Base-by-base conservation (phyloP, 2,329 filamentous ascomycete genomes). In the Shiraia sp. region DNA sequence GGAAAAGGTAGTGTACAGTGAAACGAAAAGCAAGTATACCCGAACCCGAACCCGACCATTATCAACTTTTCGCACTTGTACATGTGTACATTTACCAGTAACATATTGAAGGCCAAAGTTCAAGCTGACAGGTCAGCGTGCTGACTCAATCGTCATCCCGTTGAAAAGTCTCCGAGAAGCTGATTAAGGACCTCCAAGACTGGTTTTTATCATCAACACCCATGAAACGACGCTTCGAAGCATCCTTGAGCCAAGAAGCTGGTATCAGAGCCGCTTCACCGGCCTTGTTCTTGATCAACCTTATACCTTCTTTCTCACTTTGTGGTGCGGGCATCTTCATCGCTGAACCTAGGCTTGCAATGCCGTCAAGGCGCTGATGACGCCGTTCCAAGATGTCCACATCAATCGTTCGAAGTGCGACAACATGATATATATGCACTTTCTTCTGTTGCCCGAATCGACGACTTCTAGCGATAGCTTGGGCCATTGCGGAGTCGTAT, bases 341-440 rank as follows among this genome's bases (percentile, higher is more conserved):
- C 3, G 41, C 22, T 12, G 49, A 50, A 2, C 23, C 17, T 1
- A 23, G 9, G 1, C 45, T 30, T 4, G 40, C 42, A 8, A 65
- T 52, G 17, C 47, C 57, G n/a, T 60, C 42, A 12, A 17, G 30
- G 1, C 69, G 60, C 10, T 61, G 63, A 41, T 75, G 71, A 2
- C 71, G 64, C 29, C 73, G 71, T 49, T 76, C 71, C 1, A 77
- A 47, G 12, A 76, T 71, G 43, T 76, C 73, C 1, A 76, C 69
- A 26, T 77, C 74, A 27, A 77, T 72, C 1, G 74, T 76, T 63
- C 95, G 86, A 61, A 96, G 86, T 9, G 90, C 93, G 7, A 95
- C 85, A 14, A 97, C 84, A 2, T 92, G 76, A 56, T 84, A 84
- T 12, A 85, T 75, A 38, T 80, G 72, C 2, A 87, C 82, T 1